Evolutionary conservation across 2,329 filamentous ascomycete genomes (phyloP).

Genomic region (Clarireedia sp.): DNA sequence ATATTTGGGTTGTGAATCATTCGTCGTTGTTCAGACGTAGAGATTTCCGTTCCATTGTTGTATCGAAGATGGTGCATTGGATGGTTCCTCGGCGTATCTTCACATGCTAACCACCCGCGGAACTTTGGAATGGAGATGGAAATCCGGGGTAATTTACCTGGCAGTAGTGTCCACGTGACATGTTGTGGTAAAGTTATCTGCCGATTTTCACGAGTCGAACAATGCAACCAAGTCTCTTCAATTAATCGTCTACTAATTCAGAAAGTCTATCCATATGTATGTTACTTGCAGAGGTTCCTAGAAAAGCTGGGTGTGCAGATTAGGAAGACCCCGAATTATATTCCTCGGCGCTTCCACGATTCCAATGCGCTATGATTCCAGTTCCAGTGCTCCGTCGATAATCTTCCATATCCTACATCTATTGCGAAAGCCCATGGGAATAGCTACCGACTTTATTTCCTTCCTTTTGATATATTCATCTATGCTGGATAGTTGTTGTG

Average conservation of each 20-base stretch:
- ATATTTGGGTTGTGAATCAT: too few species aligned
- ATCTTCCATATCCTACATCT: constrained; percentile 2
- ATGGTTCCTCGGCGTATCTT: constrained; percentile 5
- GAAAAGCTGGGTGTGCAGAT: too few species aligned
- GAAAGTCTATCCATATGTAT: too few species aligned
- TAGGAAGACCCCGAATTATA: too few species aligned
- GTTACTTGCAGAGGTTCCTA: too few species aligned
- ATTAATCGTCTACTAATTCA: too few species aligned
- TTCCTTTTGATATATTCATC: neutral
- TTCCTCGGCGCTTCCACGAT: too few species aligned
- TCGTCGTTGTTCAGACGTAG: neutral
- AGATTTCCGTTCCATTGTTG: neutral
- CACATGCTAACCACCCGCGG: constrained; percentile 3
- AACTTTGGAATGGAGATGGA: neutral
- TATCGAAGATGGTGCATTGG: neutral
- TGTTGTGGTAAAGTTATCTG: too few species aligned
- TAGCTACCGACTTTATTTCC: neutral
- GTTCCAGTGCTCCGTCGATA: neutral
- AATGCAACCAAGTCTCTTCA: too few species aligned
- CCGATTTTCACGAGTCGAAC: too few species aligned
- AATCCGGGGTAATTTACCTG: neutral
- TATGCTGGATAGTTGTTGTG: neutral
- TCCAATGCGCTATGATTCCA: too few species aligned
- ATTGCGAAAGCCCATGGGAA: neutral
- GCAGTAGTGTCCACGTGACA: neutral